phyloP scores from a whole-genome alignment of 2,329 filamentous ascomycete genomes.

The Neurospora sp. region DNA sequence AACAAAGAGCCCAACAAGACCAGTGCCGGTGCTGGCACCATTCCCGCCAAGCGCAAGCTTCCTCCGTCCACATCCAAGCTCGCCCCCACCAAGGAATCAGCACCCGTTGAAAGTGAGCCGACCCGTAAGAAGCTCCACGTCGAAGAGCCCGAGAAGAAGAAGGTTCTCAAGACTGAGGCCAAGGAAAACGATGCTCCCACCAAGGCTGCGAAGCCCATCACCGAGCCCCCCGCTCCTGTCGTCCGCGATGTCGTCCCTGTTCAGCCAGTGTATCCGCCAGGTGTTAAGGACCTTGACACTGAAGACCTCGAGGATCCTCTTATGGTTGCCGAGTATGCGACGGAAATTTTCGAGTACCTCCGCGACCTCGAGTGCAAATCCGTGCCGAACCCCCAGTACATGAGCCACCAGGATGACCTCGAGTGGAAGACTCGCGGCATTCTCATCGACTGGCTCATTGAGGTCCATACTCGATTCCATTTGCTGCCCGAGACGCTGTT shows the following conservation, averaged over 20 bases:
- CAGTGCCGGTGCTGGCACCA: conserved; percentile 63
- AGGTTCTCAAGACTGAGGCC: conserved; percentile 26
- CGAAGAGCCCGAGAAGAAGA: conserved; percentile 41
- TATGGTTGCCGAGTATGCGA: conserved; percentile 96
- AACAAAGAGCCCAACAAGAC: conserved; percentile 44
- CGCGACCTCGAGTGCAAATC: conserved; percentile 71
- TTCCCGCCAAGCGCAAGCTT: conserved; percentile 60
- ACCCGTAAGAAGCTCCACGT: conserved; percentile 54
- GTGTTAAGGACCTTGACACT: conserved; percentile 60
- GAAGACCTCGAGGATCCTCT: conserved; percentile 90
- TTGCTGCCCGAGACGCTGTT: conserved; percentile 93
- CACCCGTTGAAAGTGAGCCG: conserved; percentile 57
- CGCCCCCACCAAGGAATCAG: conserved; percentile 50
- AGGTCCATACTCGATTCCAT: conserved; percentile 94
- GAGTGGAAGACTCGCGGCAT: conserved; percentile 99
- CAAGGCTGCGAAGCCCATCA: conserved; percentile 23
- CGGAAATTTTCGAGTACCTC: conserved; percentile 95
- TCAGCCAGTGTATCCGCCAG: conserved; percentile 23
- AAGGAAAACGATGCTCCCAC: conserved; percentile 17
- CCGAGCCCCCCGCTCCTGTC: conserved; percentile 18
- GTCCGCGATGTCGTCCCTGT: conserved; percentile 14
- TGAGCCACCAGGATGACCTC: conserved; percentile 85
- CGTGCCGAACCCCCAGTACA: conserved; percentile 85
- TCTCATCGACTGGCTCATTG: conserved; percentile 94
- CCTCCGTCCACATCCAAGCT: conserved; percentile 29